Evolutionary conservation across 805 yeast species (phyloP).

Genomic region (Saccharomycopsis babjevae): DNA sequence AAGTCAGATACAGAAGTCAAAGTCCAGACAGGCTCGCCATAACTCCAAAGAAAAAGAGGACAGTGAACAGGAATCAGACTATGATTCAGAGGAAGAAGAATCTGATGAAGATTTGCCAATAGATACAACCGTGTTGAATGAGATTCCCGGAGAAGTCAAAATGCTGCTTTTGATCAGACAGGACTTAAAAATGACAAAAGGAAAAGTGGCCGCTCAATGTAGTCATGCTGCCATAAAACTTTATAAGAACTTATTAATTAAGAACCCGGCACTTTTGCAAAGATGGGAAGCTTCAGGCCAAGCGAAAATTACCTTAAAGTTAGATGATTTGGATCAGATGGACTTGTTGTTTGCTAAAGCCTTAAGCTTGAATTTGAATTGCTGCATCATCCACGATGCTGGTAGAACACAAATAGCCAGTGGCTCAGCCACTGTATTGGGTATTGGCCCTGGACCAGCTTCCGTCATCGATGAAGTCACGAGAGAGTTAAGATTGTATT

Average conservation of each 20-base stretch:
- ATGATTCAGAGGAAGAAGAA: slow-evolving; percentile 34
- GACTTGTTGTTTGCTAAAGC: slow-evolving; percentile 74
- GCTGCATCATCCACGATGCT: slow-evolving; percentile 84
- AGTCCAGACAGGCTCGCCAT: not conserved
- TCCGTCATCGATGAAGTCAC: slow-evolving; percentile 71
- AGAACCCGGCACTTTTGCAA: slow-evolving; percentile 38
- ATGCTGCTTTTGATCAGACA: slow-evolving; percentile 85
- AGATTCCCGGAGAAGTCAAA: slow-evolving; percentile 66
- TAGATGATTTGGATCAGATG: slow-evolving; percentile 56
- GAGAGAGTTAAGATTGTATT: slow-evolving; percentile 65
- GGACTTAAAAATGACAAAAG: slow-evolving; percentile 87
- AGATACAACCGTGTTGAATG: slow-evolving; percentile 50
- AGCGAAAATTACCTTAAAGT: slow-evolving; percentile 84
- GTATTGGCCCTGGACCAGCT: slow-evolving; percentile 94
- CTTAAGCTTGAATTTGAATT: slow-evolving; percentile 64
- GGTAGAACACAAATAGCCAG: slow-evolving; percentile 96
- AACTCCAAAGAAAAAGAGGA: not conserved
- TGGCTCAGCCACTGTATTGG: slow-evolving; percentile 93
- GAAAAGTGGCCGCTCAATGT: slow-evolving; percentile 96
- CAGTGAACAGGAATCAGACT: slow-evolving; percentile 23
- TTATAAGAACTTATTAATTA: slow-evolving; percentile 36
- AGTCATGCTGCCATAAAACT: slow-evolving; percentile 94
- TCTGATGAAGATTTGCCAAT: slow-evolving; percentile 39
- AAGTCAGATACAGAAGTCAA: not conserved
- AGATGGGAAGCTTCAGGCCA: slow-evolving; percentile 85